Conservation (phyloP, 257 asterid genomes). For the Handroanthus guayacan region DNA sequence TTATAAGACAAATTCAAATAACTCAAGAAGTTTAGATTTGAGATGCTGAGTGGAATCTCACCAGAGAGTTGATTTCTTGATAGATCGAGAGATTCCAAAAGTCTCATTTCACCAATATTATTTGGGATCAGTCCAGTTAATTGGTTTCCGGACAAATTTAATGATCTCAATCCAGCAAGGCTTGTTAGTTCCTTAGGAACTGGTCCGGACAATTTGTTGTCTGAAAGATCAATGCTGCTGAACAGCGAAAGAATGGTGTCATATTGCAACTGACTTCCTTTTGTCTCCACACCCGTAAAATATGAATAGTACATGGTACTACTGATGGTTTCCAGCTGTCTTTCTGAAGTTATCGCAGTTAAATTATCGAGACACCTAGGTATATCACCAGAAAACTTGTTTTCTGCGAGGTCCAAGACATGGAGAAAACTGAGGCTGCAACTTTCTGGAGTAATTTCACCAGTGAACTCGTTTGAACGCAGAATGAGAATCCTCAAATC, state of each 20-base stretch:
- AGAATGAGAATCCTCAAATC: constrained; percentile 30
- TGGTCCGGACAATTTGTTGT: constrained; percentile 29
- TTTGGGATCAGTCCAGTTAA: constrained; percentile 29
- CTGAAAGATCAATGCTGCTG: constrained; percentile 39
- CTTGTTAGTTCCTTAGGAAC: constrained; percentile 32
- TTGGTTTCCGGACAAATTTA: constrained; percentile 32
- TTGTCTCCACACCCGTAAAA: constrained; percentile 31
- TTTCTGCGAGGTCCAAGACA: constrained; percentile 34
- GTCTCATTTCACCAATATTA: neutral
- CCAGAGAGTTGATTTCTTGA: constrained; percentile 32
- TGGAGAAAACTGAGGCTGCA: constrained; percentile 33
- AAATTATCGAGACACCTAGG: constrained; percentile 30
- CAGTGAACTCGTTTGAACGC: constrained; percentile 31
- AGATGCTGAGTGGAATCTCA: constrained; percentile 11
- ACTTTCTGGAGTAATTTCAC: constrained; percentile 29
- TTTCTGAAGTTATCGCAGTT: constrained; percentile 30
- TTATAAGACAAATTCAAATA: neutral
- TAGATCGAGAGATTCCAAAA: constrained; percentile 25
- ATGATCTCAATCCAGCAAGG: constrained; percentile 28
- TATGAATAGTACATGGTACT: neutral
- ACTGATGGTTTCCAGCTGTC: constrained; percentile 1
- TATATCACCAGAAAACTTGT: constrained; percentile 29
- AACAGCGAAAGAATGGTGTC: constrained; percentile 22
- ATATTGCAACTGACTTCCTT: constrained; percentile 32
- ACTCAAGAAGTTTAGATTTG: neutral